phyloP scores from a whole-genome alignment of 2,329 filamentous ascomycete genomes.

The Diaporthe sp. region DNA sequence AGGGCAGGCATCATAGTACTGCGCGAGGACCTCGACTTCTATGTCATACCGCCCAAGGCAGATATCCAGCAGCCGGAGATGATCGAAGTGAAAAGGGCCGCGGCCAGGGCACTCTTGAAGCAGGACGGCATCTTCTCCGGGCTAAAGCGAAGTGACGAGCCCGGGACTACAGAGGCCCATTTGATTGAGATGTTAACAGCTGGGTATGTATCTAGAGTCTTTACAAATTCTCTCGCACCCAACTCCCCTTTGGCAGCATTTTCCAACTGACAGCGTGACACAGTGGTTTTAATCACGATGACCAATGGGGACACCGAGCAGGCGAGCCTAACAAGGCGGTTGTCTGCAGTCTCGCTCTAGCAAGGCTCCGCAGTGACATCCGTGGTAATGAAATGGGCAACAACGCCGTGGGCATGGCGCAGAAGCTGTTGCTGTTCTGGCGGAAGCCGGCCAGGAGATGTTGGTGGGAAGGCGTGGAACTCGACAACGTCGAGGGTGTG shows the following conservation, averaged over 20 bases:
- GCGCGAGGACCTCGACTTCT: constrained; percentile 96
- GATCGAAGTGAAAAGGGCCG: constrained; percentile 95
- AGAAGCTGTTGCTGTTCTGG: constrained; percentile 98
- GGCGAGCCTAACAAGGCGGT: constrained; percentile 98
- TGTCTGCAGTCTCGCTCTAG: constrained; percentile 95
- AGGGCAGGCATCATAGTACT: constrained; percentile 98
- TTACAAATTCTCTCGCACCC: background rate
- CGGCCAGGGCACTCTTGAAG: constrained; percentile 85
- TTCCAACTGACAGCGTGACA: constrained; percentile 40
- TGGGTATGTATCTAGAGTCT: constrained; percentile 74
- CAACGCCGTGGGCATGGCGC: constrained; percentile 95
- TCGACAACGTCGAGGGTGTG: constrained; percentile 90
- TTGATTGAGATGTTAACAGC: constrained; percentile 99
- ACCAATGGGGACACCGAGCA: constrained; percentile 96
- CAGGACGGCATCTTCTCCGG: constrained; percentile 98
- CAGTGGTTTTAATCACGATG: constrained; percentile 96
- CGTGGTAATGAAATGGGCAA: constrained; percentile 81
- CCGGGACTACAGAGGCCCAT: constrained; percentile 96
- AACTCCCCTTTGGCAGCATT: background rate
- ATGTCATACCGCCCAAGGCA: constrained; percentile 88
- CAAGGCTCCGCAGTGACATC: constrained; percentile 92
- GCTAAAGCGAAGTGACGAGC: constrained; percentile 93
- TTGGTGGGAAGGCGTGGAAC: constrained; percentile 99
- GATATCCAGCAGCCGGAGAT: constrained; percentile 91
- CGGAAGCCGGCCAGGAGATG: constrained; percentile 95